A percentile compares a stretch with the other conserved stretches of the same genome.
These are phyloP conservation scores for Bryoerythrophyllum caledonicum DNA, from an alignment of 225 moss, liverwort and hornwort species.

Conservation along the genomic window DNA sequence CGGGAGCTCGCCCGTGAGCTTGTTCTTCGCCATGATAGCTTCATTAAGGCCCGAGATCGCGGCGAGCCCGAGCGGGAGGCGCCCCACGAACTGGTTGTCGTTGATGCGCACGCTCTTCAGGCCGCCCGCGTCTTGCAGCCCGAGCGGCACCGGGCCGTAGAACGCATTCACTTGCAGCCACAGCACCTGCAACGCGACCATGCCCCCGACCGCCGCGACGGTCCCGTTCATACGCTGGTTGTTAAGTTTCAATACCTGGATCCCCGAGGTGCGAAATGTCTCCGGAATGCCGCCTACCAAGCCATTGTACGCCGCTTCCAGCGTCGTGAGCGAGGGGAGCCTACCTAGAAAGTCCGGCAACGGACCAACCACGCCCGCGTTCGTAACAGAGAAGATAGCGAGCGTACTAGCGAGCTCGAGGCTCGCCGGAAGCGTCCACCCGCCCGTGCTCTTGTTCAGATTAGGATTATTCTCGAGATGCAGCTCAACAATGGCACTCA, in stretches of 20 bases:
- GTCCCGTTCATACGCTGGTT: constrained; percentile 47
- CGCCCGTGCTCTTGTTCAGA: constrained; percentile 1
- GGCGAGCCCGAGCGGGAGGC: constrained; percentile 19
- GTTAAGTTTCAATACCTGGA: constrained; percentile 36
- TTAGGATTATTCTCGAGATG: constrained; percentile 34
- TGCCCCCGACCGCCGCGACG: constrained; percentile 16
- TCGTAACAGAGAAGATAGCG: constrained; percentile 18
- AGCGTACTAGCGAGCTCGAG: constrained; percentile 9
- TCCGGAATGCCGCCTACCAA: constrained; percentile 38
- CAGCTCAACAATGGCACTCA: constrained; percentile 26
- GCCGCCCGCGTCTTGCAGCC: constrained; percentile 13
- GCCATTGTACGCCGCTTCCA: constrained; percentile 34
- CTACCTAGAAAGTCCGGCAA: constrained; percentile 29
- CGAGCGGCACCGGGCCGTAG: constrained; percentile 25
- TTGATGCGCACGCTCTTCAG: constrained; percentile 35
- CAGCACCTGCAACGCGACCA: constrained; percentile 25
- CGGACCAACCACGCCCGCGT: constrained; percentile 24
- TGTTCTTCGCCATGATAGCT: constrained; percentile 23
- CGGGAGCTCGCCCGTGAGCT: constrained; percentile 33
- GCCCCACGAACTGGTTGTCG: constrained; percentile 35
- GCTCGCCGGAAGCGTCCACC: constrained; percentile 29
- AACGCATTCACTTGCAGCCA: constrained; percentile 43
- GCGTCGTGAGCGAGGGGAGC: constrained; percentile 18
- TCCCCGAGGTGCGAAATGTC: constrained; percentile 20
- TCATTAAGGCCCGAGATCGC: not conserved